Percentiles rank a stretch among this genome's conserved stretches.
These are phyloP conservation scores for Penicillium sp. DNA, from an alignment of 2,329 filamentous ascomycete species.

Conservation along the genomic window DNA sequence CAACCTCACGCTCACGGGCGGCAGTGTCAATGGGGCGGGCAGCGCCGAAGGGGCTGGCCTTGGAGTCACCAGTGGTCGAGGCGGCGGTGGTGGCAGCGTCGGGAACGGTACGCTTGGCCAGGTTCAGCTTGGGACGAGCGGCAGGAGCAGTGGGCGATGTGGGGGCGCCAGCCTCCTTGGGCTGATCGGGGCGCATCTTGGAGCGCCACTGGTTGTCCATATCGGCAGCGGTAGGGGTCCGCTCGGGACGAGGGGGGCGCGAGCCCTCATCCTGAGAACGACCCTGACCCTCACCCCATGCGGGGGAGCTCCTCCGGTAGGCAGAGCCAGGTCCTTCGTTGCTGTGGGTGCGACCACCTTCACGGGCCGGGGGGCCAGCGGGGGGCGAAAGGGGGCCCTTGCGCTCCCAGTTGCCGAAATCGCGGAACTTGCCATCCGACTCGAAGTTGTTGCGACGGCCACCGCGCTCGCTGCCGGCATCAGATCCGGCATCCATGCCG, in stretches of 20 bases:
- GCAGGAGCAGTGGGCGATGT: slow-evolving; percentile 60
- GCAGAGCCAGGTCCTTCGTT: slow-evolving; percentile 61
- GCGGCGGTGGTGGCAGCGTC: slow-evolving; percentile 60
- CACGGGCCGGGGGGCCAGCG: slow-evolving; percentile 52
- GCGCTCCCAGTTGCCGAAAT: slow-evolving; percentile 91
- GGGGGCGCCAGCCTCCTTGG: slow-evolving; percentile 70
- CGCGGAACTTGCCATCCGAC: slow-evolving; percentile 72
- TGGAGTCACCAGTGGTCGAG: slow-evolving; percentile 60
- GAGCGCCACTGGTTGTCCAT: slow-evolving; percentile 90
- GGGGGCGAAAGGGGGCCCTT: slow-evolving; percentile 83
- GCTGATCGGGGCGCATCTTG: slow-evolving; percentile 84
- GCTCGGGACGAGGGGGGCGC: slow-evolving; percentile 63
- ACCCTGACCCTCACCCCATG: slow-evolving; percentile 70
- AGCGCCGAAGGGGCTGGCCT: slow-evolving; percentile 90
- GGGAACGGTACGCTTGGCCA: slow-evolving; percentile 87
- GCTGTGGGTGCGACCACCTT: slow-evolving; percentile 60
- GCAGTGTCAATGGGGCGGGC: slow-evolving; percentile 93
- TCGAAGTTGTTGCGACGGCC: slow-evolving; percentile 66
- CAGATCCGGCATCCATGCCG: slow-evolving; percentile 56
- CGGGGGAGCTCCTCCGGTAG: slow-evolving; percentile 68
- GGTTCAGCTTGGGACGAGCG: slow-evolving; percentile 77
- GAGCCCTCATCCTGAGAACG: slow-evolving; percentile 75
- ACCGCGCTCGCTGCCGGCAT: slow-evolving; percentile 65
- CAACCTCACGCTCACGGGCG: slow-evolving; percentile 82
- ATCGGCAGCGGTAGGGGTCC: slow-evolving; percentile 81